A percentile compares a stretch with the other conserved stretches of the same genome.
phyloP scores from a whole-genome alignment of 352 stramenopile species.

The Pythium aristosporum region DNA sequence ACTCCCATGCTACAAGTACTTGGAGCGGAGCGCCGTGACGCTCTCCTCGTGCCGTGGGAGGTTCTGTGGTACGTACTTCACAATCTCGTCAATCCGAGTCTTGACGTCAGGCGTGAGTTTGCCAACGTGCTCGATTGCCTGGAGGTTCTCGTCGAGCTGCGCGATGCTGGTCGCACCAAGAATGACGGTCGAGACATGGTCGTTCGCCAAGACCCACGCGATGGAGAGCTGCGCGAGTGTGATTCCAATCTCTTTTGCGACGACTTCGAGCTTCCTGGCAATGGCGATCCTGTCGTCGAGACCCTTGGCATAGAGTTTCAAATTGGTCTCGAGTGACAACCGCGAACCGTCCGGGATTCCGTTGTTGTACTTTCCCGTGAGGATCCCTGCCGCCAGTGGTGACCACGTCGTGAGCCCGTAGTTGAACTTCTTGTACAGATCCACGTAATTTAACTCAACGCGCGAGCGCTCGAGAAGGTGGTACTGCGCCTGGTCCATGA shows the following conservation, averaged over 20 bases:
- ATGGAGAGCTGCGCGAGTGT: conserved; percentile 51
- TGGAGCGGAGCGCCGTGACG: background rate
- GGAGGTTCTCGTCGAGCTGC: conserved; percentile 52
- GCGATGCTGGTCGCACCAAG: conserved; percentile 44
- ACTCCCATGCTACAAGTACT: background rate
- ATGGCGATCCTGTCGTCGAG: conserved; percentile 46
- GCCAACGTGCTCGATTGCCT: conserved; percentile 31
- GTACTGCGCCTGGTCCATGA: conserved; percentile 67
- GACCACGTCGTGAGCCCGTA: conserved; percentile 31
- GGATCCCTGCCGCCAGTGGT: conserved; percentile 49
- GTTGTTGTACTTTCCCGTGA: conserved; percentile 63
- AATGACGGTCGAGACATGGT: conserved; percentile 51
- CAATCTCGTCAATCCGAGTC: background rate
- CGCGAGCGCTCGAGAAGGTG: conserved; percentile 58
- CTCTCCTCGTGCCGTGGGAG: background rate
- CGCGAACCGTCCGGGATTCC: conserved; percentile 49
- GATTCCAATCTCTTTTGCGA: conserved; percentile 68
- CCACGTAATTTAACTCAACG: conserved; percentile 49
- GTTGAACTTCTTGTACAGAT: conserved; percentile 68
- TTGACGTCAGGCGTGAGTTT: conserved; percentile 32
- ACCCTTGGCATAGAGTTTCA: conserved; percentile 44
- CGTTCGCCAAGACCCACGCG: conserved; percentile 46
- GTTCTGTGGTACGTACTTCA: background rate
- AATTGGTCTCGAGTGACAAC: conserved; percentile 48
- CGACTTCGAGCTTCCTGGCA: conserved; percentile 35